These are phyloP conservation scores for Angomonas desouzai DNA, from an alignment of 208 protist species.

Conservation along the genomic window DNA sequence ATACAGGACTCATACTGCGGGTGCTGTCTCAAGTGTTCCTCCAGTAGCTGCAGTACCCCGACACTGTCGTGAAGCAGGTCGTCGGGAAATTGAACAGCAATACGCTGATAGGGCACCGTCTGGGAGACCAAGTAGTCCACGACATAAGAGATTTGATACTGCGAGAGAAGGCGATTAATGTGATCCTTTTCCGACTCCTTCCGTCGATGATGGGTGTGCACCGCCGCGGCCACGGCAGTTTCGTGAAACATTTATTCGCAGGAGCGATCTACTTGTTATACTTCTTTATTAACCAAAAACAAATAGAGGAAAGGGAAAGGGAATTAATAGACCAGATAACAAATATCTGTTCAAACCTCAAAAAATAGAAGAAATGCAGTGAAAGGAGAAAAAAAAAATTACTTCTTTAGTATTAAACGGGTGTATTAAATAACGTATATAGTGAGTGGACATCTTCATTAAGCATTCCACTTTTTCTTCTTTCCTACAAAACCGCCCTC, in stretches of 20 bases:
- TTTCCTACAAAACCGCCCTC: conserved; percentile 14
- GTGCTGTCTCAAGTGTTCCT: conserved; percentile 24
- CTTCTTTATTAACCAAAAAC: conserved; percentile 1
- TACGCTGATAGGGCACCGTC: conserved; percentile 17
- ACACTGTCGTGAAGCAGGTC: conserved; percentile 70
- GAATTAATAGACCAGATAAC: too few species aligned
- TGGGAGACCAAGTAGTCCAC: conserved; percentile 21
- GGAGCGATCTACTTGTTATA: too few species aligned
- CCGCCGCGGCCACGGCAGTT: conserved; percentile 36
- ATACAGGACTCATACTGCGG: background rate
- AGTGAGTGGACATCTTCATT: background rate
- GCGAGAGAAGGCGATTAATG: conserved; percentile 12
- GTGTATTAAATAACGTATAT: background rate
- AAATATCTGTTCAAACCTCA: background rate
- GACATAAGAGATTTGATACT: conserved; percentile 27
- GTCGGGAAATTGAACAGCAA: conserved; percentile 91
- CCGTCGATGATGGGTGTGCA: background rate
- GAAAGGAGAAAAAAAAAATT: background rate
- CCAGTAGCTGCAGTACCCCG: conserved; percentile 45
- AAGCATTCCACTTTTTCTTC: conserved; percentile 24
- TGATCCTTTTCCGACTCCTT: background rate
- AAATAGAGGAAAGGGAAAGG: conserved; percentile 3
- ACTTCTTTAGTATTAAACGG: background rate
- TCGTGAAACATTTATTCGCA: conserved; percentile 68
- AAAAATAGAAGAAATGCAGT: conserved; percentile 1